Base-by-base conservation (phyloP, 1,139 yeast genomes). In the Yarrowia galli region DNA sequence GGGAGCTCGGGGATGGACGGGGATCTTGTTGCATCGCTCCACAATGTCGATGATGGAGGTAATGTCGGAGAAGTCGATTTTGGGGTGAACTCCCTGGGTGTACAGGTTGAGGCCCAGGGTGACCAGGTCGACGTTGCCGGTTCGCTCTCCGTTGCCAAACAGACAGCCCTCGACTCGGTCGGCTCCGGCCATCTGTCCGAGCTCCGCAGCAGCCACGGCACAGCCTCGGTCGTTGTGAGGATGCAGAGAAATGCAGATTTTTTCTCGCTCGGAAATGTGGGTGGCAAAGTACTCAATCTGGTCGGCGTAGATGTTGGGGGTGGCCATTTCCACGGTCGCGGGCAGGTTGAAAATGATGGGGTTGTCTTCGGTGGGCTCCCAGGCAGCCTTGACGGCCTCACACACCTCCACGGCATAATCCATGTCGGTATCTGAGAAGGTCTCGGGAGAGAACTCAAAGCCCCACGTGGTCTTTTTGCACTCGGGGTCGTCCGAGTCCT, bases 201-300 rank as follows among this genome's bases (percentile, higher is more conserved):
- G 84, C 80, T 95, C 99, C 16, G 98, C 89, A 25, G 98, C 98
- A 20, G 98, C 98, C 58, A 95, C 98, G 69, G 97, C 98, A 79
- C 98, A 92, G 43, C 98, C 98, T 79, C 98, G 87, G 79, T 95
- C 98, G 74, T 95, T 95, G 81, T 95, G 99, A 66, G 97, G 91
- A 78, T 95, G 99, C 64, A 95, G 86, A 35, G 98, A 93, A 69
- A 95, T 87, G 75, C 96, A 88, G 53, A 93, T 87, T 74, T 87
- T 91, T 73, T 92, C 96, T 75, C 98, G 88, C 76, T 93, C 89
- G 60, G 89, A 78, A 69, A 95, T 89, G 74, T 89, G 84, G 32
- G 88, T 87, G 71, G 89, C 82, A 77, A 95, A 95, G 78, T 89
- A 92, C 80, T 95, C 99, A 71, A 95, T 88, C 82, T 93, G 98